These are phyloP conservation scores for Hanseniaspora guilliermondii DNA, from an alignment of 805 yeast species.

Conservation along the genomic window DNA sequence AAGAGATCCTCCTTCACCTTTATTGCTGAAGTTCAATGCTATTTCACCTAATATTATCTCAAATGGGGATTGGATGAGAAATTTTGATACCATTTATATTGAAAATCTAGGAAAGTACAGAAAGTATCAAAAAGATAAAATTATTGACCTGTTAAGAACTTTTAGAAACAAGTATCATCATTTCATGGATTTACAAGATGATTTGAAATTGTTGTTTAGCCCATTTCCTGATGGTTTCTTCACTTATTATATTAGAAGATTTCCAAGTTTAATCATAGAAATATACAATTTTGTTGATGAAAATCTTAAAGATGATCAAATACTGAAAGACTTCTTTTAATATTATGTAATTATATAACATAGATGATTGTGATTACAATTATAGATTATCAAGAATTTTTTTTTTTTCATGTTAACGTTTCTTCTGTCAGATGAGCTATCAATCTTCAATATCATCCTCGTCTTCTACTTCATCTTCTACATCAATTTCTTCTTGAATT, in stretches of 20 bases:
- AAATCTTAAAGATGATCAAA: slow-evolving; percentile 51
- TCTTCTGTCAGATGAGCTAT: no score
- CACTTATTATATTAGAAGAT: slow-evolving; percentile 55
- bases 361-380: background rate
- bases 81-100: slow-evolving; percentile 60
- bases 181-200: slow-evolving; percentile 72
- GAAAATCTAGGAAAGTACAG: slow-evolving; percentile 83
- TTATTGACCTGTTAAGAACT: slow-evolving; percentile 81
- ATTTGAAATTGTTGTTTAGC: slow-evolving; percentile 52
- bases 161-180: slow-evolving; percentile 90
- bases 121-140: slow-evolving; percentile 63
- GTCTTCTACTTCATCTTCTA: slow-evolving; percentile 22
- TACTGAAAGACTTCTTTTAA: slow-evolving; percentile 36
- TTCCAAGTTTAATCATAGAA: slow-evolving; percentile 69
- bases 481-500: slow-evolving; percentile 16
- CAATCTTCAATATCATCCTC: slow-evolving; percentile 17
- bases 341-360: background rate
- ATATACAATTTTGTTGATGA: slow-evolving; percentile 51
- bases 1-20: slow-evolving; percentile 62
- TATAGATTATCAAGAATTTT: background rate
- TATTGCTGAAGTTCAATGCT: slow-evolving; percentile 44
- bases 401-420: background rate
- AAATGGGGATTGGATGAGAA: slow-evolving; percentile 61
- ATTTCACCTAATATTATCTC: slow-evolving; percentile 40
- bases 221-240: slow-evolving; percentile 79